Evolutionary conservation across 2,329 filamentous ascomycete genomes (phyloP), one percentile per base, ranked within the genome.

Genomic region (Clathrospora elynae): DNA sequence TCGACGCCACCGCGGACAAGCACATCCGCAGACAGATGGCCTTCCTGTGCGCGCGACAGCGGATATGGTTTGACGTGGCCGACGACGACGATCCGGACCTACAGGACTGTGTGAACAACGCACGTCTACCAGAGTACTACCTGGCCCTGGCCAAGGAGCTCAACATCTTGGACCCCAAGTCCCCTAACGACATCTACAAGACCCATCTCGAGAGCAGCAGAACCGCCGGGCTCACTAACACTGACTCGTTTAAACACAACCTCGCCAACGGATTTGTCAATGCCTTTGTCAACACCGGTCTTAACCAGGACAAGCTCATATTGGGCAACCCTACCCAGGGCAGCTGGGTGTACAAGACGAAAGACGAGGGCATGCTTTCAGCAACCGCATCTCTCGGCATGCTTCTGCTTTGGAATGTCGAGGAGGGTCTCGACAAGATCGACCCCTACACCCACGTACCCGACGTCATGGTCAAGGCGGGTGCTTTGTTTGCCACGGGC

Each of bases 261-360:
- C 80, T 99, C 48, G 91, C 93, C 3, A 93, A 92, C 39, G 90
- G 87, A 3, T 97, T 99, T 58, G 95, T 99, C 53, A 99, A 99
- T 65, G 89, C 88, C 0, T 97, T 99, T 63, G 90, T 93, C 51
- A 99, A 99, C 59, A 91, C 93, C 38, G 93, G 93, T 20, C 99
- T 90, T 60, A 88, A 90, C 29, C 88, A 91, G 44, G 93, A 99
- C 72, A 97, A 96, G 78, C 87, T 99, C 83, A 96, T 99, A 92
- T 78, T 97, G 44, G 86, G 90, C 28, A 87, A 93, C 13, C 86
- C 88, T 22, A 73, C 70, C 46, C 95, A 95, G 75, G 85, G 87
- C 60, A 88, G 87, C 52, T 99, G 93, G 92, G 89, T 99, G 4
- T 99, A 90, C 90, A 99, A 97, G 78, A 97, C 95, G 13, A 99